A percentile compares a stretch with the other conserved stretches of the same genome.
phyloP scores from a whole-genome alignment of 139 green algal genomes.

The Dunaliella sp. region DNA sequence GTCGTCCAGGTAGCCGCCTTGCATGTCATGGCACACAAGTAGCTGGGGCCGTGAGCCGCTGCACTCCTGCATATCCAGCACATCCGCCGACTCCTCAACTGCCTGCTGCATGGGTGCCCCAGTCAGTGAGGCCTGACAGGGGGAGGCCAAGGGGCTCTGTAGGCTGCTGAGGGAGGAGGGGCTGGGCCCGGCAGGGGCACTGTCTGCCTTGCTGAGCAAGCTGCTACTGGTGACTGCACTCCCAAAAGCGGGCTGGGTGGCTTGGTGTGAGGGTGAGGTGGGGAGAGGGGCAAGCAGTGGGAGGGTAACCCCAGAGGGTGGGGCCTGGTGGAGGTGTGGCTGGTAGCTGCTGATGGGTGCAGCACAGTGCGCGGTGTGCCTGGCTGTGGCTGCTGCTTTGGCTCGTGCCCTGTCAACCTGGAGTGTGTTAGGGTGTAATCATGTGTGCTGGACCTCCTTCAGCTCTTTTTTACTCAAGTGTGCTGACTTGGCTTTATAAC shows the following conservation, averaged over 20 bases:
- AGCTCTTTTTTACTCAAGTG: too few relatives aligned
- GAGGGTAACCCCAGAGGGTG: too few relatives aligned
- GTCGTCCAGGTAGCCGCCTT: conserved; percentile 63
- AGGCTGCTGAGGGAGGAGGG: background rate
- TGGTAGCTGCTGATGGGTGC: background rate
- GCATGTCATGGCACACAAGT: conserved; percentile 86
- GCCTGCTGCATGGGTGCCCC: background rate
- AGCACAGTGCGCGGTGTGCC: background rate
- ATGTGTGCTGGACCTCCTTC: too few relatives aligned
- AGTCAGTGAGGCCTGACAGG: background rate
- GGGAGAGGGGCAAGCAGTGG: too few relatives aligned
- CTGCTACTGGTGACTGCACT: background rate
- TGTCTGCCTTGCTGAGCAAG: background rate
- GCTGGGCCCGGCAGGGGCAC: background rate
- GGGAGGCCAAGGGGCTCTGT: background rate
- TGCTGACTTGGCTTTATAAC: too few relatives aligned
- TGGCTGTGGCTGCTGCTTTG: background rate
- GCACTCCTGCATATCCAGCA: background rate
- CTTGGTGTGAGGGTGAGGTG: too few relatives aligned
- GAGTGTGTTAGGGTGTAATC: too few relatives aligned
- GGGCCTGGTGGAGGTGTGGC: too few relatives aligned
- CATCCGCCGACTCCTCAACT: background rate
- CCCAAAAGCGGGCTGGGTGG: too few relatives aligned
- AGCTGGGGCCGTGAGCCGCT: conserved; percentile 42
- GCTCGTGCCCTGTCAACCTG: background rate